These are phyloP conservation scores for Ophiocordyceps camponoti-rufipedis DNA, from an alignment of 2,329 filamentous ascomycete species.

Conservation along the genomic window DNA sequence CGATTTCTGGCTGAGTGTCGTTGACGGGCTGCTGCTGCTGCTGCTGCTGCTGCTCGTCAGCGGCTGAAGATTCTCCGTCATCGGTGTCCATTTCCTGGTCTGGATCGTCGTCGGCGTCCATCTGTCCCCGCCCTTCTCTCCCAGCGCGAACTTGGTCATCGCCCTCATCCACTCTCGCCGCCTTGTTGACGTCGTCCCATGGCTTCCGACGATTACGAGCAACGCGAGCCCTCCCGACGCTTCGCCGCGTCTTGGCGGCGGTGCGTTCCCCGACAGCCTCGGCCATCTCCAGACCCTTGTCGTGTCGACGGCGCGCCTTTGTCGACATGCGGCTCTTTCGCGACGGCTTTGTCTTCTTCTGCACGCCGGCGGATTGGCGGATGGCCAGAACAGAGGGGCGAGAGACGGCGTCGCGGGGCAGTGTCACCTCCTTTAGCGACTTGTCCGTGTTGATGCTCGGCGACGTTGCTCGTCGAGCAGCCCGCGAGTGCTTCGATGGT, in stretches of 20 bases:
- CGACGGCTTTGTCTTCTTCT: conserved; percentile 43
- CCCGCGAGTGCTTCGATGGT: conserved; percentile 52
- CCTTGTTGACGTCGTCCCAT: conserved; percentile 41
- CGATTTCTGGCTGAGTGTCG: not conserved
- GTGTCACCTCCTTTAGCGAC: conserved; percentile 42
- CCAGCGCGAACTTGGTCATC: conserved; percentile 5
- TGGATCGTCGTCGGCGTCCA: conserved; percentile 6
- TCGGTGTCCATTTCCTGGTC: conserved; percentile 10
- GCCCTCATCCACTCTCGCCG: conserved; percentile 7
- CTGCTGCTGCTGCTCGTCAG: conserved; percentile 14
- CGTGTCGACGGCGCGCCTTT: conserved; percentile 35
- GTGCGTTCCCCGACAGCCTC: conserved; percentile 42
- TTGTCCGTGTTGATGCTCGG: conserved; percentile 55
- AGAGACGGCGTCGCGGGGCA: conserved; percentile 17
- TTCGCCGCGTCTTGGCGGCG: conserved; percentile 34
- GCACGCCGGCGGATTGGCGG: conserved; percentile 47
- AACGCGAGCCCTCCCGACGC: conserved; percentile 26
- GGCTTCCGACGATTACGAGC: conserved; percentile 31
- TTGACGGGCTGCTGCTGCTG: conserved; percentile 4
- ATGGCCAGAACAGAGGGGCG: conserved; percentile 52
- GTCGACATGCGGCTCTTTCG: conserved; percentile 35
- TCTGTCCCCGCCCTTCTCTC: conserved; percentile 6
- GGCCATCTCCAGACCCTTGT: conserved; percentile 39
- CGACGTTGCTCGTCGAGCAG: conserved; percentile 53
- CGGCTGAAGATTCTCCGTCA: conserved; percentile 5